Evolutionary conservation across 23 red algal species (phyloP), one percentile per base, ranked within the genome.

Genomic region (Agarophyton chilense): DNA sequence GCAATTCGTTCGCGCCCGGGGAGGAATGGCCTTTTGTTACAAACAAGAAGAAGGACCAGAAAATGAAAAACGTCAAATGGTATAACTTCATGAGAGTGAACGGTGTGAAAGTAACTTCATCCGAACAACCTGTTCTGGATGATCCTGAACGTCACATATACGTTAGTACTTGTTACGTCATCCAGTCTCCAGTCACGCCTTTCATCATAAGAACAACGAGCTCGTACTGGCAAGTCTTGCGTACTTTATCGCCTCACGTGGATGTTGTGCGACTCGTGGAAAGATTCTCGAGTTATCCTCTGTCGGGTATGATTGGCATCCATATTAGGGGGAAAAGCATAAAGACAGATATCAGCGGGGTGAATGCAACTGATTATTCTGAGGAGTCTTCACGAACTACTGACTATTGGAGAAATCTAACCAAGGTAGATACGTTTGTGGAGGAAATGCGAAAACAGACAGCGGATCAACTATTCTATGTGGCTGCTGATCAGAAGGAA

Each of bases 391-490:
- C 73, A 28, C 72, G 44, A 32, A 63, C 57, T 21, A 94, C 91
- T 9, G 91, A 94, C 81, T 94, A 73, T 52, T 94, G 91, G 91
- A 64, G 91, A 62, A 94, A 86, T 49, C 45, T 86, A 25, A 94
- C 91, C 35, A 81, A 87, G 42, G 72, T 94, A 11, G 53, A 77
- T 52, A 80, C 91, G 19, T 94, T 94, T 71, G 72, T 94, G 9
- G 64, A 86, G 8, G 82, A 94, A 79, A 94, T 94, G 81, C 53
- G 71, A 44, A 71, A 71, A 21, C 82, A 86, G 51, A 65, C 80
- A 26, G 42, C 55, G 35, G 71, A 85, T 60, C 72, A 86, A 46
- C 39, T 94, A 49, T 94, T 94, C 62, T 94, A 89, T 65, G 92
- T 94, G 10, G 92, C 92, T 19, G 92, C 92, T 22, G 92, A 94